phyloP scores from a whole-genome alignment of 2,329 filamentous ascomycete genomes.

The Beauveria pseudobassiana region DNA sequence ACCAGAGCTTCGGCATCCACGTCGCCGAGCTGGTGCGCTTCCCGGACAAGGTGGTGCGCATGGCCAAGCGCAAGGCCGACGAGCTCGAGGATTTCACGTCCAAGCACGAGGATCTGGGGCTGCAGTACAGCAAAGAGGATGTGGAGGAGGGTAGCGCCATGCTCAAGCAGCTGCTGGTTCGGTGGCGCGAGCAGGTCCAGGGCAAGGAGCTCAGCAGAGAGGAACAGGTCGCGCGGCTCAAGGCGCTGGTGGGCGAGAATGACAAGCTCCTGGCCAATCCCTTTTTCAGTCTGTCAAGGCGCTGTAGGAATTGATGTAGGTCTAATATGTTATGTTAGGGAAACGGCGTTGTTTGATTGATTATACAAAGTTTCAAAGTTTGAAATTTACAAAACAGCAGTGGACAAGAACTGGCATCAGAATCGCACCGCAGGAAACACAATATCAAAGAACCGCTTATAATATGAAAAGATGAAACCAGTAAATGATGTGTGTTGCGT shows the following conservation, averaged over 20 bases:
- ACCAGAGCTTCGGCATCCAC: slow-evolving; percentile 97
- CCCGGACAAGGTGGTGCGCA: slow-evolving; percentile 92
- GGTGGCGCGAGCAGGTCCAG: slow-evolving; percentile 75
- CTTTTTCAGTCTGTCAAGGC: slow-evolving; percentile 63
- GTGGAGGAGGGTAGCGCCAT: slow-evolving; percentile 81
- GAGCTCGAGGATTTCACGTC: slow-evolving; percentile 92
- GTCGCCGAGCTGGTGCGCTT: slow-evolving; percentile 95
- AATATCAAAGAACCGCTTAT: neutral
- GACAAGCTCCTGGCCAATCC: slow-evolving; percentile 55
- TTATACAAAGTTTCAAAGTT: too few relatives aligned
- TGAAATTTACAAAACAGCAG: too few relatives aligned
- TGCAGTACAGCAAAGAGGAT: slow-evolving; percentile 70
- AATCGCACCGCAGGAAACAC: too few relatives aligned
- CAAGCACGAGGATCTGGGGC: slow-evolving; percentile 57
- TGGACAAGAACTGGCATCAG: too few relatives aligned
- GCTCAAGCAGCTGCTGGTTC: slow-evolving; percentile 73
- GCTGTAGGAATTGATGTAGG: slow-evolving; percentile 25
- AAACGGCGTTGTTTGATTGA: neutral
- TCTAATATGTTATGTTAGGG: neutral
- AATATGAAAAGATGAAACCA: neutral
- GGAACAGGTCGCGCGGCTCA: slow-evolving; percentile 72
- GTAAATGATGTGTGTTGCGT: slow-evolving; percentile 1
- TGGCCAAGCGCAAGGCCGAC: slow-evolving; percentile 98
- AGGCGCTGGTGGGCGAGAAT: slow-evolving; percentile 69
- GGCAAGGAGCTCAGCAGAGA: slow-evolving; percentile 53